Percentiles rank a stretch among this genome's conserved stretches.
Evolutionary conservation across 2,329 filamentous ascomycete species (phyloP).

Genomic region (Fusarium sp.): DNA sequence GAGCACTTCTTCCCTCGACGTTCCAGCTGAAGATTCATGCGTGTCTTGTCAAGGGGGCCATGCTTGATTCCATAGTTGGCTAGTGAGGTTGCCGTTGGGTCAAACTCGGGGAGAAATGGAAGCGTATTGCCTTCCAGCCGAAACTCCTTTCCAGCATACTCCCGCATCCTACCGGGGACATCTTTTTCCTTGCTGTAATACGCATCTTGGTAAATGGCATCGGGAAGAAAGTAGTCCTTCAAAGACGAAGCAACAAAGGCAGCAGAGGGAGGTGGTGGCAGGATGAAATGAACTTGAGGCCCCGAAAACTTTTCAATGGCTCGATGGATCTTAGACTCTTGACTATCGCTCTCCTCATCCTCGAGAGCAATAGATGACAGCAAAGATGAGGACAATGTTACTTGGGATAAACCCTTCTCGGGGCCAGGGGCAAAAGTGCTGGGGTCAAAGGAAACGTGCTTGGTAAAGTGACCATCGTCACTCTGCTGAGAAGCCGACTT

Average conservation of each 20-base stretch:
- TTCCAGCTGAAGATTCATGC: constrained; percentile 64
- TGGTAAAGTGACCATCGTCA: constrained; percentile 46
- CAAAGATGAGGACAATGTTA: constrained; percentile 28
- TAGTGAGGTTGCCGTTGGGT: constrained; percentile 67
- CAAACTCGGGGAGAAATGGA: constrained; percentile 84
- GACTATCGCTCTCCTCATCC: constrained; percentile 8
- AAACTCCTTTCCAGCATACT: constrained; percentile 92
- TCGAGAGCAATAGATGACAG: constrained; percentile 19
- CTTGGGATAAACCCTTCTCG: constrained; percentile 8
- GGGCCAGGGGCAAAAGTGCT: constrained; percentile 11
- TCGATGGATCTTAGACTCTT: constrained; percentile 26
- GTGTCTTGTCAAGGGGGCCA: constrained; percentile 62
- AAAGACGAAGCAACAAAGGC: constrained; percentile 39
- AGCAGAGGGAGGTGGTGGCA: constrained; percentile 45
- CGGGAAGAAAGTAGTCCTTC: constrained; percentile 59
- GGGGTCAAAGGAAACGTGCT: constrained; percentile 41
- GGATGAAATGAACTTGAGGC: constrained; percentile 39
- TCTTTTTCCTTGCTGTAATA: constrained; percentile 88
- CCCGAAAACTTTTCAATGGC: constrained; percentile 24
- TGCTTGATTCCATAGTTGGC: constrained; percentile 67
- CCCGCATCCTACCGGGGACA: constrained; percentile 79
- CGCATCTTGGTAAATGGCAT: constrained; percentile 84
- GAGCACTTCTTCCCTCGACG: constrained; percentile 65
- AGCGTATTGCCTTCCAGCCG: constrained; percentile 79
- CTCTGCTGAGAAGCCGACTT: constrained; percentile 62